Percentiles rank a stretch among this genome's conserved stretches.
Conservation (phyloP, 1,284 basidiomycete species). For the Xerocomus nothofagi region DNA sequence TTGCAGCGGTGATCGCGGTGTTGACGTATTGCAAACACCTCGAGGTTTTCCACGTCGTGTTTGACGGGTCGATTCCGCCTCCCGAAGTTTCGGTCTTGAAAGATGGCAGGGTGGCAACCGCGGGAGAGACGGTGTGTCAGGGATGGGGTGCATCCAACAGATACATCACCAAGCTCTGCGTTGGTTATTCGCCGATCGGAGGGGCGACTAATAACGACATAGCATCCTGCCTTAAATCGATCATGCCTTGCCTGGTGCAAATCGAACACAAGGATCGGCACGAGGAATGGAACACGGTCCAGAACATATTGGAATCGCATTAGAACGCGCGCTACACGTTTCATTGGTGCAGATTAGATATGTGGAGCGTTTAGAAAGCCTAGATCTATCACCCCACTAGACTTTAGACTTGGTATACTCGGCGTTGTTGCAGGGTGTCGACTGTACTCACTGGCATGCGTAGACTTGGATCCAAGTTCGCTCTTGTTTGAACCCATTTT, state of each 20-base stretch:
- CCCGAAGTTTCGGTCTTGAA: background rate
- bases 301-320: background rate
- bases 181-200: constrained; percentile 19
- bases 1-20: constrained; percentile 13
- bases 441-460: background rate
- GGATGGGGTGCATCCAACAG: constrained; percentile 11
- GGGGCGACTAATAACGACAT: background rate
- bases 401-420: background rate
- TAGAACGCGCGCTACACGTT: background rate
- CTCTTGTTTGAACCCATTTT: background rate
- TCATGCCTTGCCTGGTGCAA: constrained; percentile 16
- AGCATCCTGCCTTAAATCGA: constrained; percentile 7
- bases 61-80: constrained; percentile 13
- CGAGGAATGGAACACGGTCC: constrained; percentile 7
- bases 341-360: background rate
- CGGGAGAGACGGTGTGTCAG: background rate
- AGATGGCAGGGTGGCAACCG: background rate
- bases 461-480: background rate
- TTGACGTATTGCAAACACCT: constrained; percentile 13
- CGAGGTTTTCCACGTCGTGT: constrained; percentile 18
- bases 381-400: background rate
- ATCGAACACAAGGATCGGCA: background rate
- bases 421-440: background rate
- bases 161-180: constrained; percentile 2
- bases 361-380: background rate